A percentile compares a stretch with the other conserved stretches of the same genome.
These are phyloP conservation scores for Citeromyces nyonsensis DNA, from an alignment of 805 yeast genomes.

Conservation along the genomic window DNA sequence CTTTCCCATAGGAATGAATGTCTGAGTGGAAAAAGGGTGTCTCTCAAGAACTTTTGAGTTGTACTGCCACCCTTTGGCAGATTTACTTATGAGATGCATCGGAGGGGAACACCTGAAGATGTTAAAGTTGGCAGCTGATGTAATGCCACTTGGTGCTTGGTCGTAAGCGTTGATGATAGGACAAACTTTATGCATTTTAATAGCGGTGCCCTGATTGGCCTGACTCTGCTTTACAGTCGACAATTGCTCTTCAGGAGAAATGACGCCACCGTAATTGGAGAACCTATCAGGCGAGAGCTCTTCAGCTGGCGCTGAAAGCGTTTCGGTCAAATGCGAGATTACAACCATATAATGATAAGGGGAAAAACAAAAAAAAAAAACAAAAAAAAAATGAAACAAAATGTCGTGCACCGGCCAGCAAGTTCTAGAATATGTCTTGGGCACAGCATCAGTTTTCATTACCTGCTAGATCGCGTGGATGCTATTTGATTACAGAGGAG, in stretches of 20 bases:
- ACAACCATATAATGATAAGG: slow-evolving; percentile 1
- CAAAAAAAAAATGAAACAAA: no score
- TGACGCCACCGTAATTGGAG: slow-evolving; percentile 56
- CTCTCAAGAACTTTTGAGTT: slow-evolving; percentile 64
- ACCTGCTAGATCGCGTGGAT: slow-evolving; percentile 45
- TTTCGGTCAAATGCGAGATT: slow-evolving; percentile 1
- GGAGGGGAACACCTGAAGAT: slow-evolving; percentile 76
- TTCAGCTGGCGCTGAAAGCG: slow-evolving; percentile 23
- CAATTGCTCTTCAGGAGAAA: slow-evolving; percentile 67
- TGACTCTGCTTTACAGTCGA: slow-evolving; percentile 22
- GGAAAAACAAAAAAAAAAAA: background rate
- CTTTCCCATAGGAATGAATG: slow-evolving; percentile 82
- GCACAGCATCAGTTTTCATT: slow-evolving; percentile 40
- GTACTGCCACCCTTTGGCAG: slow-evolving; percentile 15
- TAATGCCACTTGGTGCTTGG: slow-evolving; percentile 25
- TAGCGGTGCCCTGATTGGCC: slow-evolving; percentile 93
- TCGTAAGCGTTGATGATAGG: slow-evolving; percentile 40
- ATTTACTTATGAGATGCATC: slow-evolving; percentile 27
- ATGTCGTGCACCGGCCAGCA: background rate
- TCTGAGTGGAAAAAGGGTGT: slow-evolving; percentile 82
- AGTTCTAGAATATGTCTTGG: slow-evolving; percentile 25
- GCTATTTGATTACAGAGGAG: slow-evolving; percentile 60
- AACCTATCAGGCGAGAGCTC: slow-evolving; percentile 55
- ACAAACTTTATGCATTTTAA: slow-evolving; percentile 59
- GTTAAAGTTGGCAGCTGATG: slow-evolving; percentile 61